phyloP scores from a whole-genome alignment of 1,284 basidiomycete genomes.

The Naganishia liquefaciens region DNA sequence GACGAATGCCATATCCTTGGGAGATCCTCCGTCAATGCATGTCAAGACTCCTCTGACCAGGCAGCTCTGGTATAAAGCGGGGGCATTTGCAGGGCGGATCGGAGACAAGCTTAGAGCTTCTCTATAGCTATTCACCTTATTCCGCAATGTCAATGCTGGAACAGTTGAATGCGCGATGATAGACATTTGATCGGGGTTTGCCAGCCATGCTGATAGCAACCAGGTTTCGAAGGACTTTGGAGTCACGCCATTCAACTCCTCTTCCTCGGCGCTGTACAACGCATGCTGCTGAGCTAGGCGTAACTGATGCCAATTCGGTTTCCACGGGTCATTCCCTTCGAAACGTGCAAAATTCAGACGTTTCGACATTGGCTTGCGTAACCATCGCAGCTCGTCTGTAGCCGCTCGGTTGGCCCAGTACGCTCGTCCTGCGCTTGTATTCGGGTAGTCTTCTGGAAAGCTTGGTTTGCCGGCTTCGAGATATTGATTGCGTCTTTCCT shows the following conservation, averaged over 20 bases:
- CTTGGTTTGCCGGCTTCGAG: constrained; percentile 72
- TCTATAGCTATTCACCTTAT: constrained; percentile 16
- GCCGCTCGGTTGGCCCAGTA: constrained; percentile 59
- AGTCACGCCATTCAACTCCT: constrained; percentile 6
- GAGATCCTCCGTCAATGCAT: constrained; percentile 39
- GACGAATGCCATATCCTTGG: constrained; percentile 35
- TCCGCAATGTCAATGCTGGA: constrained; percentile 9
- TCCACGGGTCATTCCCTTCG: constrained; percentile 70
- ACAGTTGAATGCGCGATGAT: not conserved
- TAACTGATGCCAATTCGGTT: constrained; percentile 70
- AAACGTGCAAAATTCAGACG: constrained; percentile 69
- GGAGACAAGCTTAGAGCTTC: constrained; percentile 48
- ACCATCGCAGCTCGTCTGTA: constrained; percentile 65
- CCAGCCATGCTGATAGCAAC: constrained; percentile 17
- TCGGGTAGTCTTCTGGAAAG: constrained; percentile 81
- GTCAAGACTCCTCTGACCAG: constrained; percentile 12
- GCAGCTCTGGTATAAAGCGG: constrained; percentile 15
- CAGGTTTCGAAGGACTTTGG: constrained; percentile 13
- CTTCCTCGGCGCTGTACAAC: constrained; percentile 5
- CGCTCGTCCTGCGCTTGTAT: constrained; percentile 59
- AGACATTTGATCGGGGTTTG: constrained; percentile 1
- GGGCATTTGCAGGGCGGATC: constrained; percentile 54
- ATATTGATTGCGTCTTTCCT: constrained; percentile 70
- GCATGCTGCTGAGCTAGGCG: constrained; percentile 36
- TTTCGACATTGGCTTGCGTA: constrained; percentile 79